A percentile compares a stretch with the other conserved stretches of the same genome.
Evolutionary conservation across 2,329 filamentous ascomycete species (phyloP).

Genomic region (Orbilia oligospora): DNA sequence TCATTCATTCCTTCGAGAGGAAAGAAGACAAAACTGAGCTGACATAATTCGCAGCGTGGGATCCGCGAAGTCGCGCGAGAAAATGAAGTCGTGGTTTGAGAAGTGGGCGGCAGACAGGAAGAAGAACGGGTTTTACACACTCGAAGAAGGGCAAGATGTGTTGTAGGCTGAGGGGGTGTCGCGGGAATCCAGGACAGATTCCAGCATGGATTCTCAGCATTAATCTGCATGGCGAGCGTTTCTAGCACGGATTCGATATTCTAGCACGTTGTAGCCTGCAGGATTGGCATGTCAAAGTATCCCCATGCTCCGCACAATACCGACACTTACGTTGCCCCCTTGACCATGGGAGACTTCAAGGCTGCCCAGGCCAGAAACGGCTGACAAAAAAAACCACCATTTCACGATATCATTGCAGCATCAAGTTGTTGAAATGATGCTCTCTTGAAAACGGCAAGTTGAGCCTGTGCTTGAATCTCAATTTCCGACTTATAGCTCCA

Average conservation of each 20-base stretch:
- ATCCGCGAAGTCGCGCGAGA: constrained; percentile 74
- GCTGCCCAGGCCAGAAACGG: neutral
- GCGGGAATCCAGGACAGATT: neutral
- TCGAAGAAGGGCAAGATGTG: constrained; percentile 65
- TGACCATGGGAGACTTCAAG: neutral
- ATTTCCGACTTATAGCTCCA: constrained; percentile 30
- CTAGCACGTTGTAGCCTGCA: constrained; percentile 4
- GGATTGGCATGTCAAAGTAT: constrained; percentile 14
- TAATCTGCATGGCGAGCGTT: neutral
- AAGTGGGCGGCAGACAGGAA: constrained; percentile 75
- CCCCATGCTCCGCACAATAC: neutral
- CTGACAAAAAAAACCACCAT: constrained; percentile 17
- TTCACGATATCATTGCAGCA: constrained; percentile 29
- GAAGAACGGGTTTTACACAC: constrained; percentile 74
- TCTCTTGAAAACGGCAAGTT: constrained; percentile 37
- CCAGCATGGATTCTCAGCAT: neutral
- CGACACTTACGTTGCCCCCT: neutral
- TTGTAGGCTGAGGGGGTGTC: constrained; percentile 30
- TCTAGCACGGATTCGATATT: neutral
- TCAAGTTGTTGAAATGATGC: constrained; percentile 21
- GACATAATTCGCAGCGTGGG: constrained; percentile 69
- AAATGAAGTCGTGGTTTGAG: constrained; percentile 73
- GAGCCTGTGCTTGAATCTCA: constrained; percentile 35
- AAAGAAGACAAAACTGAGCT: neutral
- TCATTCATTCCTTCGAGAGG: too few relatives aligned